A percentile compares a stretch with the other conserved stretches of the same genome.
Evolutionary conservation across 2,329 filamentous ascomycete genomes (phyloP).

Genomic region (Shiraia bambusicola): DNA sequence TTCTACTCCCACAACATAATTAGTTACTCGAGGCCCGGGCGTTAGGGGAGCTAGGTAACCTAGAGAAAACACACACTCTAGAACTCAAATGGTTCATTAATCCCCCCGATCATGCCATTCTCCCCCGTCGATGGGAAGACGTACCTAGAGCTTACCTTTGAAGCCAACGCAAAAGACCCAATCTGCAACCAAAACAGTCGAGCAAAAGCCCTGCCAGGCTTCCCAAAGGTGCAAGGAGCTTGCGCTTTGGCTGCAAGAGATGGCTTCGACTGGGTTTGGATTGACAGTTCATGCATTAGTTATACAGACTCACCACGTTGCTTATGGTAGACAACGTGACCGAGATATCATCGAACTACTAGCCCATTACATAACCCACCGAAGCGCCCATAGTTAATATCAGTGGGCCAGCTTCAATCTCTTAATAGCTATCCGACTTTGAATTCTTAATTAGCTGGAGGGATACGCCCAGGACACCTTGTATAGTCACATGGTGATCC

Average conservation of each 20-base stretch:
- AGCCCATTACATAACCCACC: no score
- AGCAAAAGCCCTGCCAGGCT: conserved; percentile 1
- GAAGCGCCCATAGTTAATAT: no score
- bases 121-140: conserved; percentile 15
- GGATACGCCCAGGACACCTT: no score
- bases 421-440: no score
- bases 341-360: no score
- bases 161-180: conserved; percentile 3
- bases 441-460: no score
- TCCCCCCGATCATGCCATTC: conserved; percentile 14
- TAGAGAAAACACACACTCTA: background rate
- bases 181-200: background rate
- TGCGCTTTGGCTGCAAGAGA: background rate
- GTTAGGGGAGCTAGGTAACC: no score
- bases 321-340: no score
- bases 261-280: conserved; percentile 4
- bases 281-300: conserved; percentile 14
- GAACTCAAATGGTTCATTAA: background rate
- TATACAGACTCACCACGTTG: conserved; percentile 3
- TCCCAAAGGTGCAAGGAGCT: conserved; percentile 10
- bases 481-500: no score
- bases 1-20: background rate
- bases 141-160: conserved; percentile 12
- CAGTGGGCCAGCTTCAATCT: no score
- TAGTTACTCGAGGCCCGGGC: background rate